phyloP scores from a whole-genome alignment of 176 grass and related monocot genomes.

The Rhynchospora pubera region DNA sequence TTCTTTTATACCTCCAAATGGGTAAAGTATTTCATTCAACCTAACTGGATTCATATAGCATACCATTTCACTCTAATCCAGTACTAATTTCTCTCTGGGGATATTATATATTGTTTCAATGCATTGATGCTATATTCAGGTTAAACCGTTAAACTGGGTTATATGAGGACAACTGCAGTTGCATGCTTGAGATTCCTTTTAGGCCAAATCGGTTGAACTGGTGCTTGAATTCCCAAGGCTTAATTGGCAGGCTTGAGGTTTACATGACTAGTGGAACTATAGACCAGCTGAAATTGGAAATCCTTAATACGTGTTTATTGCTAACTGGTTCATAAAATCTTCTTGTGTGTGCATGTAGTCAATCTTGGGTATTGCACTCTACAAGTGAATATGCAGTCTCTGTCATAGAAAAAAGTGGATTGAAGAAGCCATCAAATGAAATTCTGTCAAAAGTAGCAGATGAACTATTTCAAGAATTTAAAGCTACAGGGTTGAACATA shows the following conservation, averaged over 20 bases:
- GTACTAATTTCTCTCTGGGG: not conserved
- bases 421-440: constrained; percentile 65
- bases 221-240: not conserved
- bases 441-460: constrained; percentile 67
- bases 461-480: constrained; percentile 77
- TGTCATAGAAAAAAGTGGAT: constrained; percentile 49
- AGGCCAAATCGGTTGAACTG: not conserved
- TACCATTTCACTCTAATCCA: not conserved
- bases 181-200: not conserved
- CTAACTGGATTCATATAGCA: not conserved
- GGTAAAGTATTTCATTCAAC: constrained; percentile 26
- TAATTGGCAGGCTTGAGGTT: not conserved
- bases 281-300: not conserved
- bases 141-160: not conserved
- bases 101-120: not conserved
- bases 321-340: not conserved
- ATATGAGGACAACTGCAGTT: not conserved
- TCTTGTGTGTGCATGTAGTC: constrained; percentile 36
- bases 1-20: constrained; percentile 36
- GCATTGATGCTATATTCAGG: not conserved
- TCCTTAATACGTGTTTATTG: not conserved
- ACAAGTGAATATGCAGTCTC: constrained; percentile 69
- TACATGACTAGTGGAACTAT: not conserved
- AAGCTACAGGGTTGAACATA: constrained; percentile 50
- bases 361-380: constrained; percentile 83